phyloP scores from a whole-genome alignment of 1,139 yeast species.

The Casaregolazyma lundiana region DNA sequence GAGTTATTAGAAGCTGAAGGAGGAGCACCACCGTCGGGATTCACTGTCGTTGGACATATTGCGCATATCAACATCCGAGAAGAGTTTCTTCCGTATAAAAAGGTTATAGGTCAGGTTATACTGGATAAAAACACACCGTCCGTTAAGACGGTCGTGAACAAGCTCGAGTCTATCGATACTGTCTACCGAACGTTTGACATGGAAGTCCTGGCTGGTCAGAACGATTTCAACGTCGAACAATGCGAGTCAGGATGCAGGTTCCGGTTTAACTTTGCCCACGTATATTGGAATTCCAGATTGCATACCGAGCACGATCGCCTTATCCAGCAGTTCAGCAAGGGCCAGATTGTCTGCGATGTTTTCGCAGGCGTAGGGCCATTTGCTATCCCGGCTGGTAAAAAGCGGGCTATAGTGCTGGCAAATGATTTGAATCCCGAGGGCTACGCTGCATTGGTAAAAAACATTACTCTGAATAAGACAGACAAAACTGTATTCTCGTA shows the following conservation, averaged over 20 bases:
- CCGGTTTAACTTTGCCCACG: constrained; percentile 84
- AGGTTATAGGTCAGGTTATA: constrained; percentile 82
- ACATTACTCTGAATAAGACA: constrained; percentile 63
- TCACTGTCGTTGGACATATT: constrained; percentile 91
- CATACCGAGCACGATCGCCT: constrained; percentile 91
- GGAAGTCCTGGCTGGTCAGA: constrained; percentile 84
- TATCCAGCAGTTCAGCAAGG: constrained; percentile 48
- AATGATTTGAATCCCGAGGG: constrained; percentile 93
- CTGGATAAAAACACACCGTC: constrained; percentile 72
- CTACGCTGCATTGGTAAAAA: constrained; percentile 60
- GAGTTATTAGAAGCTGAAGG: constrained; percentile 56
- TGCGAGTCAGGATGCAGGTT: constrained; percentile 83
- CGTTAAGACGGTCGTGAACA: constrained; percentile 89
- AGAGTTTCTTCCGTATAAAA: constrained; percentile 78
- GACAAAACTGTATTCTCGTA: constrained; percentile 53
- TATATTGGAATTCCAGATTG: constrained; percentile 95
- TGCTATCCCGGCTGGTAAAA: constrained; percentile 93
- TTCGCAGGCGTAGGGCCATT: constrained; percentile 99
- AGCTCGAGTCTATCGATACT: constrained; percentile 79
- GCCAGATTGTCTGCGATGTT: constrained; percentile 84
- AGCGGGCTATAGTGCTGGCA: constrained; percentile 73
- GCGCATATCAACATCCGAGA: constrained; percentile 87
- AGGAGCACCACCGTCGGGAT: constrained; percentile 62
- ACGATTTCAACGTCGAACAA: constrained; percentile 74
- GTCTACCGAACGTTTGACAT: constrained; percentile 87